Conservation (phyloP, 495 filamentous ascomycete species). For the Penicillium lividum region DNA sequence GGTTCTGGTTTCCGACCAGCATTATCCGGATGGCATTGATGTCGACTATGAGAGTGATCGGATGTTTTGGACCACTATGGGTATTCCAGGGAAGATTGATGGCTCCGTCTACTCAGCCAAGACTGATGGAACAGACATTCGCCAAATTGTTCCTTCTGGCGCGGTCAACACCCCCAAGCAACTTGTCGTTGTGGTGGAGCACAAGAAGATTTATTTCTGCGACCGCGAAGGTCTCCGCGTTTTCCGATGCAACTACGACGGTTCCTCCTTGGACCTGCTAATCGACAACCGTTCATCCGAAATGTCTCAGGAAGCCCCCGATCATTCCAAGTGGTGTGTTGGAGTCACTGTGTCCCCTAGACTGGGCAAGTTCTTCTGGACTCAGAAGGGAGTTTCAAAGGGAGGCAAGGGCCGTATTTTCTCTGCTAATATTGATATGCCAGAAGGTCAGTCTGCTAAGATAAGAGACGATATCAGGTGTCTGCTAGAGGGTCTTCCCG, state of each 20-base stretch:
- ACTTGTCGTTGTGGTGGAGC: slow-evolving; percentile 32
- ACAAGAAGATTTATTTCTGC: slow-evolving; percentile 48
- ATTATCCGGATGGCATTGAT: slow-evolving; percentile 49
- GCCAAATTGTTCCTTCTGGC: slow-evolving; percentile 34
- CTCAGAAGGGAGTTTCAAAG: slow-evolving; percentile 56
- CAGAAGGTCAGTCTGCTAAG: slow-evolving; percentile 16
- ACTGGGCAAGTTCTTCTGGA: slow-evolving; percentile 54
- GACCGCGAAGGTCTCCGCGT: slow-evolving; percentile 57
- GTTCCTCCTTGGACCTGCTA: slow-evolving; percentile 42
- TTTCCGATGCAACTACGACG: slow-evolving; percentile 46
- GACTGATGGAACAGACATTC: slow-evolving; percentile 37
- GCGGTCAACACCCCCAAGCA: slow-evolving; percentile 55
- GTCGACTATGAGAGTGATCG: slow-evolving; percentile 31
- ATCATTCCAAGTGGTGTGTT: slow-evolving; percentile 29
- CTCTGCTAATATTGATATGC: slow-evolving; percentile 40
- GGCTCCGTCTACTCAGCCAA: slow-evolving; percentile 44
- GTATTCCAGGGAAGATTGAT: slow-evolving; percentile 39
- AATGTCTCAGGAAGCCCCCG: slow-evolving; percentile 17
- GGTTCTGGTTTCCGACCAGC: slow-evolving; percentile 28
- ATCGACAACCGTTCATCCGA: slow-evolving; percentile 25
- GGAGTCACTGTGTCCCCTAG: slow-evolving; percentile 29
- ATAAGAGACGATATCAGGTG: slow-evolving; percentile 32
- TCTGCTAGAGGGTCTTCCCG: too few species aligned
- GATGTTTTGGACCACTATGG: slow-evolving; percentile 58
- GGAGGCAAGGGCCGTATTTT: slow-evolving; percentile 51